Conservation (phyloP, 352 stramenopile species). For the Globisporangium paroecandrum region DNA sequence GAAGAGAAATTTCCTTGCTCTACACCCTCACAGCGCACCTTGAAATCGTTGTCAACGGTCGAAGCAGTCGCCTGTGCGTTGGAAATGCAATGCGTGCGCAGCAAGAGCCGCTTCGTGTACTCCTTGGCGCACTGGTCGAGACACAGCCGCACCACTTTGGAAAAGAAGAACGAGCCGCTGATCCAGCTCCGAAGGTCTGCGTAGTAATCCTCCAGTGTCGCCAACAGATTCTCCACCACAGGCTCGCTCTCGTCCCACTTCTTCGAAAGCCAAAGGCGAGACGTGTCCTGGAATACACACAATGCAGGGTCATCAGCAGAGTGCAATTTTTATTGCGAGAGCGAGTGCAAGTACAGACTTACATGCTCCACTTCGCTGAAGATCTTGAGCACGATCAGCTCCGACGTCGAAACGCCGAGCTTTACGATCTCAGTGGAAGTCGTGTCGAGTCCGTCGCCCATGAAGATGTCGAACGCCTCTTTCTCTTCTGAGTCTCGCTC, state of each 20-base stretch:
- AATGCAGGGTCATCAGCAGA: constrained; percentile 4
- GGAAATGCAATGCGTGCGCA: constrained; percentile 56
- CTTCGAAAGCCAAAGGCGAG: constrained; percentile 74
- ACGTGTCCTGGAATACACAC: constrained; percentile 43
- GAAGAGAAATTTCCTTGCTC: background rate
- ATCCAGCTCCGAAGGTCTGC: constrained; percentile 72
- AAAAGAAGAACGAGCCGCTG: constrained; percentile 81
- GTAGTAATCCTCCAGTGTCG: constrained; percentile 79
- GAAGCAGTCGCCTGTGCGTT: constrained; percentile 30
- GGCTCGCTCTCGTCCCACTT: constrained; percentile 78
- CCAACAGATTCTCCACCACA: constrained; percentile 71
- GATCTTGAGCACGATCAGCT: constrained; percentile 71
- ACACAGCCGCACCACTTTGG: constrained; percentile 67
- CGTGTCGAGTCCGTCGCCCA: constrained; percentile 69
- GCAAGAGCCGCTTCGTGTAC: constrained; percentile 56
- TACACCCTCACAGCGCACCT: constrained; percentile 25
- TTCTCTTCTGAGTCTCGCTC: constrained; percentile 70
- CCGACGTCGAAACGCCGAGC: constrained; percentile 59
- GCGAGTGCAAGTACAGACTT: constrained; percentile 1
- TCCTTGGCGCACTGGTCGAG: constrained; percentile 66
- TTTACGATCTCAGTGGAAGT: constrained; percentile 81
- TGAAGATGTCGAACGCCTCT: constrained; percentile 68
- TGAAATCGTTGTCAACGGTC: constrained; percentile 59
- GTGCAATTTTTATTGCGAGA: background rate
- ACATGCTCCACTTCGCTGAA: constrained; percentile 79